Evolutionary conservation across 148 eudicot species (phyloP).

Genomic region (Chenopodium berlandieri): DNA sequence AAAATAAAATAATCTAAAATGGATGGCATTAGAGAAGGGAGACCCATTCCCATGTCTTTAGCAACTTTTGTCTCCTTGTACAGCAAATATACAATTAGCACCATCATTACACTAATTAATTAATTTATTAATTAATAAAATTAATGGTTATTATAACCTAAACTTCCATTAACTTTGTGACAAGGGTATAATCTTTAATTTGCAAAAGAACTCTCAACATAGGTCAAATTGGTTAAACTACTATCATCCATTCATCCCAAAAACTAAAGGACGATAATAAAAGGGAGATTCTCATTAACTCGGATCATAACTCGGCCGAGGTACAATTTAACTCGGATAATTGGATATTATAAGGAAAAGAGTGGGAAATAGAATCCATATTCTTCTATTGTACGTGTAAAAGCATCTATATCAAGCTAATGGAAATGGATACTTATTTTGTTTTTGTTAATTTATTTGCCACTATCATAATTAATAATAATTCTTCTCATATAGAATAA

Average conservation of each 20-base stretch:
- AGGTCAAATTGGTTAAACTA: not conserved
- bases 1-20: not conserved
- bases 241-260: not conserved
- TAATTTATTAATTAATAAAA: not conserved
- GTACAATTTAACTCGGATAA: not conserved
- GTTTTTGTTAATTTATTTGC: not conserved
- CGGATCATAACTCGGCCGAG: conserved; percentile 15
- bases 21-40: conserved; percentile 12
- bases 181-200: not conserved
- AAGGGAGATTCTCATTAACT: conserved; percentile 1
- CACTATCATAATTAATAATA: not conserved
- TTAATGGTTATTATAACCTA: conserved; percentile 1
- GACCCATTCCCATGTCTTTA: conserved; percentile 38
- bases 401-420: not conserved
- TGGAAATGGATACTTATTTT: not conserved
- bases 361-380: conserved; percentile 5
- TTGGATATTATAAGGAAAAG: not conserved
- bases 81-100: conserved; percentile 23
- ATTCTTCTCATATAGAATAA: not conserved
- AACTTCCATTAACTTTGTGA: conserved; percentile 19
- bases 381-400: not conserved
- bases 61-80: conserved; percentile 33
- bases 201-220: not conserved
- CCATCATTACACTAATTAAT: conserved; percentile 28
- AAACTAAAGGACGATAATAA: not conserved